phyloP scores from a whole-genome alignment of 2,329 filamentous ascomycete species.

The Claviceps cyperi region DNA sequence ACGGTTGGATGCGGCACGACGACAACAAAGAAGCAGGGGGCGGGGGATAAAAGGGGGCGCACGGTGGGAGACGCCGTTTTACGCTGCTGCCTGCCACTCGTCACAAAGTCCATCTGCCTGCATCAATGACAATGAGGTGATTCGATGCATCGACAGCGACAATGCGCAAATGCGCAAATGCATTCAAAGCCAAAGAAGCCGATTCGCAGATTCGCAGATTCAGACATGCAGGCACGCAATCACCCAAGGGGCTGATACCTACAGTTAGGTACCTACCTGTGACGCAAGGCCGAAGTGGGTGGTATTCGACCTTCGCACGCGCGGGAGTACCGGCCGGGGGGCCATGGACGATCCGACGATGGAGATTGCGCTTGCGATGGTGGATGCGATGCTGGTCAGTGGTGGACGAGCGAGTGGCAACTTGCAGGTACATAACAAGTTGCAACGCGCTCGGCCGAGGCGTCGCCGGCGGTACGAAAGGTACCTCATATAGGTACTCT shows the following conservation, averaged over 20 bases:
- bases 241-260: not conserved
- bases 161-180: too few species aligned
- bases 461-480: too few species aligned
- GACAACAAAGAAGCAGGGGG: not conserved
- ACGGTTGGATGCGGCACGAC: conserved; percentile 1
- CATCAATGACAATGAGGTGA: not conserved
- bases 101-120: not conserved
- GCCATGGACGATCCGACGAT: not conserved
- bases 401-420: not conserved
- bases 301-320: not conserved
- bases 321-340: not conserved
- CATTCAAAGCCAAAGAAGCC: too few species aligned
- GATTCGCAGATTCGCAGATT: too few species aligned
- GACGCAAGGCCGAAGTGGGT: not conserved
- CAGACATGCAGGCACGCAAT: not conserved
- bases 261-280: too few species aligned
- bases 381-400: not conserved
- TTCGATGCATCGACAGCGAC: not conserved
- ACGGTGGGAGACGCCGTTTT: not conserved
- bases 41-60: not conserved
- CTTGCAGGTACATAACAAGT: too few species aligned
- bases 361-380: not conserved
- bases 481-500: too few species aligned
- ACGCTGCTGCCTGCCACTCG: not conserved
- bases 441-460: too few species aligned